Evolutionary conservation across 2,329 filamentous ascomycete genomes (phyloP).

Genomic region (Aspergillus quadricinctus): DNA sequence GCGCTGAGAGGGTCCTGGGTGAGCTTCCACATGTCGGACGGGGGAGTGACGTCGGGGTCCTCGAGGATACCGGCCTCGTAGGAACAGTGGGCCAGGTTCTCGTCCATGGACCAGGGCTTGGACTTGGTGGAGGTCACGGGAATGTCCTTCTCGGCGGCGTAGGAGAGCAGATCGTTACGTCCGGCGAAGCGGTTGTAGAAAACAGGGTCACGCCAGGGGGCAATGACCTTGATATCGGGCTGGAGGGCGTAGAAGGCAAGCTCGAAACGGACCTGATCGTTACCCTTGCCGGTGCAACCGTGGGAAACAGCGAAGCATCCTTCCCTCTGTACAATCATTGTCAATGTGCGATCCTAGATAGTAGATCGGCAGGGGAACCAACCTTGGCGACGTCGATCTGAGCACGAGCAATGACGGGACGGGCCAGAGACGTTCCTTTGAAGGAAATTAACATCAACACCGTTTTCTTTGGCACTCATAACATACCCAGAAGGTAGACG

Average conservation of each 20-base stretch:
- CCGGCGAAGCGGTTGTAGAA: constrained; percentile 48
- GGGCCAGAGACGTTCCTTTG: constrained; percentile 37
- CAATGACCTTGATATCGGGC: constrained; percentile 47
- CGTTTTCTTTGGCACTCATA: constrained; percentile 12
- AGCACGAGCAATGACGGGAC: constrained; percentile 46
- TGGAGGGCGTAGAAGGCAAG: constrained; percentile 48
- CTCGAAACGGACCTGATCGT: constrained; percentile 49
- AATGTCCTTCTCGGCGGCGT: constrained; percentile 44
- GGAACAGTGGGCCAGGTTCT: constrained; percentile 57
- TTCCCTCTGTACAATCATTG: constrained; percentile 31
- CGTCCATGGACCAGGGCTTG: constrained; percentile 50
- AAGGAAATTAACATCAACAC: constrained; percentile 3
- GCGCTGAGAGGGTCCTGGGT: constrained; percentile 65
- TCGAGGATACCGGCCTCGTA: constrained; percentile 69
- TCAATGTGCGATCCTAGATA: background rate
- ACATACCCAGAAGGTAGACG: constrained; percentile 54
- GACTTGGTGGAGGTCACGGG: constrained; percentile 46
- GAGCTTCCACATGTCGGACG: constrained; percentile 72
- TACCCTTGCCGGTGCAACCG: constrained; percentile 47
- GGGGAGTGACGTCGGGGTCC: constrained; percentile 58
- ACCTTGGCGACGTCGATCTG: constrained; percentile 34
- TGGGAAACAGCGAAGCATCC: constrained; percentile 43
- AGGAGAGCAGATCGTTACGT: constrained; percentile 47
- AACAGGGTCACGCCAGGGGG: constrained; percentile 46
- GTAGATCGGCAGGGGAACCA: background rate